phyloP scores from a whole-genome alignment of 2,329 filamentous ascomycete species.

The Colletotrichum tanaceti region DNA sequence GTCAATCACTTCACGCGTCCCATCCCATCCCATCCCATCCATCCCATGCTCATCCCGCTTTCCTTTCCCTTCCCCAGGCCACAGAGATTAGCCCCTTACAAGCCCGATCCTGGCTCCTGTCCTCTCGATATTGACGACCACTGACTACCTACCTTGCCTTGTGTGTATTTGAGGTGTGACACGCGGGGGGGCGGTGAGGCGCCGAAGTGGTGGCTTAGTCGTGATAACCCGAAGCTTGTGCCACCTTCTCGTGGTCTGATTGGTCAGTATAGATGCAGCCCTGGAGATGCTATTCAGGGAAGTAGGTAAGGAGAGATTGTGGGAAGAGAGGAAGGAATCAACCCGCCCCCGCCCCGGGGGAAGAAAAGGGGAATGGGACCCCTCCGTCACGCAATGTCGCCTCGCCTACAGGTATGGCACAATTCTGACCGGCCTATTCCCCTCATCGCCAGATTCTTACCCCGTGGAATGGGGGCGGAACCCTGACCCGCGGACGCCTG shows the following conservation, averaged over 20 bases:
- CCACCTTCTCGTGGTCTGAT: slow-evolving; percentile 35
- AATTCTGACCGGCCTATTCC: slow-evolving; percentile 30
- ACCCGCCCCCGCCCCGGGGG: background rate
- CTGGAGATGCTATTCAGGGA: slow-evolving; percentile 35
- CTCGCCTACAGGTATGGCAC: slow-evolving; percentile 25
- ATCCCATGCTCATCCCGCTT: slow-evolving; percentile 31
- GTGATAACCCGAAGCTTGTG: slow-evolving; percentile 36
- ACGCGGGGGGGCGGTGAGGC: slow-evolving; percentile 39
- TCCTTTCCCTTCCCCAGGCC: slow-evolving; percentile 37
- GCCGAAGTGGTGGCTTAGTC: slow-evolving; percentile 37
- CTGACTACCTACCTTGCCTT: background rate
- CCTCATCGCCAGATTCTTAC: slow-evolving; percentile 36
- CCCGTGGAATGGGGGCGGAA: slow-evolving; percentile 25
- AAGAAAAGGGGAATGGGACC: background rate
- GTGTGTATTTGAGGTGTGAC: slow-evolving; percentile 3
- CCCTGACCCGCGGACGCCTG: slow-evolving; percentile 38
- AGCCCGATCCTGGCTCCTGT: slow-evolving; percentile 21
- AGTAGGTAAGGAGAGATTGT: slow-evolving; percentile 5
- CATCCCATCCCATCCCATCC: slow-evolving; percentile 16
- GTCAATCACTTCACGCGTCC: slow-evolving; percentile 11
- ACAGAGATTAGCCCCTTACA: slow-evolving; percentile 34
- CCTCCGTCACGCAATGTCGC: slow-evolving; percentile 33
- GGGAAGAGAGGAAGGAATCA: background rate
- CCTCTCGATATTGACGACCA: slow-evolving; percentile 4
- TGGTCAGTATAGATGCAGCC: slow-evolving; percentile 10